These are phyloP conservation scores for Colletotrichum sp. DNA, from an alignment of 2,329 filamentous ascomycete genomes.

Conservation along the genomic window DNA sequence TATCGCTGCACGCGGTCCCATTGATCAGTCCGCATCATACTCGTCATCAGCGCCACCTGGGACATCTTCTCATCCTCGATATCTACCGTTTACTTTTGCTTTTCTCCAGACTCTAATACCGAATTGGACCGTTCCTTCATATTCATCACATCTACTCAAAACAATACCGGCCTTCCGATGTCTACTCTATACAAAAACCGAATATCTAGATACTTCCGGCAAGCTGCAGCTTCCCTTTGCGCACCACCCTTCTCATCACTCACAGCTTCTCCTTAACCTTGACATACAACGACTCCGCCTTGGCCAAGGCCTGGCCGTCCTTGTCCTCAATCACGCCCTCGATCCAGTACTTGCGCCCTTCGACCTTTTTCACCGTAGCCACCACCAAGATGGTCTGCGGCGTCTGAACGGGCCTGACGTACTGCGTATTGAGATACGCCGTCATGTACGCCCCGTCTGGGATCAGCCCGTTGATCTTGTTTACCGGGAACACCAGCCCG, in stretches of 20 bases:
- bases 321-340: constrained; percentile 35
- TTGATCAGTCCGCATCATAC: not conserved
- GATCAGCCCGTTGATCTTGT: constrained; percentile 31
- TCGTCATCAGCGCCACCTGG: not conserved
- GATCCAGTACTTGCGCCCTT: constrained; percentile 39
- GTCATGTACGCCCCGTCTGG: constrained; percentile 36
- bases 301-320: constrained; percentile 32
- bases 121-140: not conserved
- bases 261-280: constrained; percentile 16
- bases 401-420: constrained; percentile 34
- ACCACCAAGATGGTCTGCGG: constrained; percentile 35
- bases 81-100: not conserved
- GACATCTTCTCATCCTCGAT: not conserved
- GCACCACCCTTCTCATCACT: not conserved
- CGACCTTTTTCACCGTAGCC: constrained; percentile 32
- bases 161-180: not conserved
- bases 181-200: not conserved
- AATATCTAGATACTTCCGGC: not conserved
- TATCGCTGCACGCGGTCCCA: not conserved
- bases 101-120: not conserved
- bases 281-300: constrained; percentile 23
- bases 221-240: not conserved
- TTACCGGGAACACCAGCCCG: constrained; percentile 39
- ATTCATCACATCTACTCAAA: not conserved
- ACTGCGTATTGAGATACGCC: constrained; percentile 38